These are phyloP conservation scores for Cucurbitaria berberidis DNA, from an alignment of 2,329 filamentous ascomycete genomes.

Conservation along the genomic window DNA sequence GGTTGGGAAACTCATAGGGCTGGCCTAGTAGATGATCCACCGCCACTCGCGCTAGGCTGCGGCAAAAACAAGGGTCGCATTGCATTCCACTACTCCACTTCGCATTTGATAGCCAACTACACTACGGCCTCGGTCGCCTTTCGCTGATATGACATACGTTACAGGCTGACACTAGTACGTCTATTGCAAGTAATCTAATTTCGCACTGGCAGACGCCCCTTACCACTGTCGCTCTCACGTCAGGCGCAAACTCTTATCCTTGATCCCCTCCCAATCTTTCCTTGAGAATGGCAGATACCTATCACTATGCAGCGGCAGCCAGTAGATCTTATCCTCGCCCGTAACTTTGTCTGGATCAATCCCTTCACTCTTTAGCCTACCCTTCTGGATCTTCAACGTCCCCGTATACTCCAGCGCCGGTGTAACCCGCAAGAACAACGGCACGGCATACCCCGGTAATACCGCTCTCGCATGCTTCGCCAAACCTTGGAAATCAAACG, in stretches of 20 bases:
- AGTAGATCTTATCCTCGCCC: conserved; percentile 49
- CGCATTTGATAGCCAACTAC: too few species aligned
- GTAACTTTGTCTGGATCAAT: conserved; percentile 52
- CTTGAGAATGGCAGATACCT: conserved; percentile 49
- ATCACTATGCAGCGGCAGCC: conserved; percentile 45
- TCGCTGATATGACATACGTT: too few species aligned
- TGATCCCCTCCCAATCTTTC: conserved; percentile 47
- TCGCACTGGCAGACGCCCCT: too few species aligned
- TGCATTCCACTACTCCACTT: too few species aligned
- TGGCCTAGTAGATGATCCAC: conserved; percentile 12
- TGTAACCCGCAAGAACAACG: conserved; percentile 52
- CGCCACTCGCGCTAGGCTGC: conserved; percentile 7
- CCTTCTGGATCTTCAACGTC: conserved; percentile 56
- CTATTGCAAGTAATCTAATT: too few species aligned
- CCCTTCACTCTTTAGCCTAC: conserved; percentile 51
- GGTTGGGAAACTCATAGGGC: conserved; percentile 8
- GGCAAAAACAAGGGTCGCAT: not conserved
- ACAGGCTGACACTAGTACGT: too few species aligned
- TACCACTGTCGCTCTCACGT: too few species aligned
- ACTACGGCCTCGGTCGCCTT: too few species aligned
- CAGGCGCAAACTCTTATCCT: conserved; percentile 34
- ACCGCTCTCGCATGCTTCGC: conserved; percentile 48
- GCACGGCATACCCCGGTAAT: conserved; percentile 56
- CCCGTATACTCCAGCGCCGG: conserved; percentile 53
- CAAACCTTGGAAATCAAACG: conserved; percentile 44